Base-by-base conservation (phyloP, 805 yeast genomes). In the Ogataea paradorogensis region DNA sequence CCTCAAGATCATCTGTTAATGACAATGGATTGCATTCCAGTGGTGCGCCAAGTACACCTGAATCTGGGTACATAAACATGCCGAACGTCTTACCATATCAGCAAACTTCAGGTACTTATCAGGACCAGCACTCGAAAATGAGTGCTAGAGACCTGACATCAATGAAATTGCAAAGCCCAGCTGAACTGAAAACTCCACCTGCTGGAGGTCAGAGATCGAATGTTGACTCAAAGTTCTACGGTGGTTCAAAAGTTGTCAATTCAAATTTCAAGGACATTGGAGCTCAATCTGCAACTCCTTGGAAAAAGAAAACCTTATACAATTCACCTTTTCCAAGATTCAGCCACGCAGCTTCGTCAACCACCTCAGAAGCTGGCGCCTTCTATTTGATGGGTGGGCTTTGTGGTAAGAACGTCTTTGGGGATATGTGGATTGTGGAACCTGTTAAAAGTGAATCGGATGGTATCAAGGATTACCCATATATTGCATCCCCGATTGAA, bases 241-340 rank as follows among this genome's bases (percentile, higher is more conserved):
- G 30, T 9, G 30, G 15, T 27, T 27, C 30, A 9, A 13, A 13
- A 6, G 20, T 5, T 18, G 6, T 18, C 6, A 6, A 5, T 18
- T 5, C 20, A 27, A 24, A 7, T 24, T 13, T 5, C 13, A 14
- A 26, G 5, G 5, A 9, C 8, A 5, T 13, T 13, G n/a, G 28
- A 7, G 3, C 15, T 14, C 9, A 26, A 13, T 13, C 13, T 26
- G 15, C 25, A 27, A 67, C 80, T 0, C 89, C 90, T 1, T 85
- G 93, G 95, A 69, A 67, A 36, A 69, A 82, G 48, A 73, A 75
- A 47, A 80, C 79, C 53, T 63, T 85, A 11, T 67, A 67, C 42
- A 74, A 79, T 48, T 84, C 93, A 2, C 99, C 98, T 1, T 89
- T 91, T 57, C 98, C 99, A 3, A 77, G 99, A 30, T 89, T 88